These are phyloP conservation scores for Ophiognomonia clavigignenti-juglandacearum DNA, from an alignment of 2,329 filamentous ascomycete genomes.

Conservation along the genomic window DNA sequence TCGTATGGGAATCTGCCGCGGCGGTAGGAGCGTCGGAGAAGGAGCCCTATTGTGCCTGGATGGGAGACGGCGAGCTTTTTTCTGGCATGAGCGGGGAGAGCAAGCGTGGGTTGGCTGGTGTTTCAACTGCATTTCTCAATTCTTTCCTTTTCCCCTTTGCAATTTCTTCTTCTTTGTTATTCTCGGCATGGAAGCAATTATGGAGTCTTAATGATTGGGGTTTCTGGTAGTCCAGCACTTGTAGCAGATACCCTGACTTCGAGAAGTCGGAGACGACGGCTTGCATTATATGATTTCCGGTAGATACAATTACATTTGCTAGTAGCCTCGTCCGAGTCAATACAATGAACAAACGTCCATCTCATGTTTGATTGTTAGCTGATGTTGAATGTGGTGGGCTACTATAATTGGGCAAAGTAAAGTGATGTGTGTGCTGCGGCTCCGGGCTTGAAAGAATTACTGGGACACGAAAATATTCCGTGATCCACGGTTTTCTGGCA, in stretches of 20 bases:
- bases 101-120: neutral
- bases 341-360: too few species aligned
- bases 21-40: slow-evolving; percentile 30
- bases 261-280: slow-evolving; percentile 6
- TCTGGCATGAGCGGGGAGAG: neutral
- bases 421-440: too few species aligned
- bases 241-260: slow-evolving; percentile 17
- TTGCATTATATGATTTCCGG: slow-evolving; percentile 6
- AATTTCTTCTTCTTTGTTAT: neutral
- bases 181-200: neutral
- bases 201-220: slow-evolving; percentile 3
- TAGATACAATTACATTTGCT: slow-evolving; percentile 5
- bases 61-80: neutral
- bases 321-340: too few species aligned
- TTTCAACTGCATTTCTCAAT: neutral
- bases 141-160: neutral
- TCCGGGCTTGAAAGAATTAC: too few species aligned
- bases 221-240: slow-evolving; percentile 13
- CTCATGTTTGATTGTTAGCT: too few species aligned
- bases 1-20: slow-evolving; percentile 34
- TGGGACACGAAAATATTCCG: too few species aligned
- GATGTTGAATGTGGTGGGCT: too few species aligned
- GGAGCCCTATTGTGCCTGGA: neutral
- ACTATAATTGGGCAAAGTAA: too few species aligned
- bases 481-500: too few species aligned